Evolutionary conservation across 495 filamentous ascomycete species (phyloP).

Genomic region (Lasiosphaeria miniovina): DNA sequence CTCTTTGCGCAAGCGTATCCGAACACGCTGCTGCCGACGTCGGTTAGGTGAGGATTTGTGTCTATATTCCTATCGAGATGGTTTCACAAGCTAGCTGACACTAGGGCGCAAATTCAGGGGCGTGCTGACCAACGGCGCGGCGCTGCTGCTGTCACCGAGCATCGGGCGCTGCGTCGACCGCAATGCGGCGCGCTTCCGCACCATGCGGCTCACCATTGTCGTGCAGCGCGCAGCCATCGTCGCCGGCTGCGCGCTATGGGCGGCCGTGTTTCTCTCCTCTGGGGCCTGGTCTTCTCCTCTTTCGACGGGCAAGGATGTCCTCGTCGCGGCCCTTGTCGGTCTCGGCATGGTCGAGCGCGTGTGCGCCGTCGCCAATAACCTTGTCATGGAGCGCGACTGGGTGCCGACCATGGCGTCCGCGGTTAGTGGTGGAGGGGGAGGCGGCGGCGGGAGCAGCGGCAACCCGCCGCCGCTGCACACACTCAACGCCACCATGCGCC

Average conservation of each 20-base stretch:
- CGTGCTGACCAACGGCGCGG: constrained; percentile 34
- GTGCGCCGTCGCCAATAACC: constrained; percentile 47
- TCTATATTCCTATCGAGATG: not conserved
- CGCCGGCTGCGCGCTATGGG: constrained; percentile 42
- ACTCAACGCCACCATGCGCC: constrained; percentile 60
- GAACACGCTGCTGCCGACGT: constrained; percentile 44
- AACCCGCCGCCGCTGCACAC: constrained; percentile 23
- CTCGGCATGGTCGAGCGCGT: constrained; percentile 54
- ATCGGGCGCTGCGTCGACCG: constrained; percentile 42
- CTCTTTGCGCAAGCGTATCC: constrained; percentile 57
- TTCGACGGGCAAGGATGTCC: constrained; percentile 11
- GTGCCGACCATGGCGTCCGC: constrained; percentile 35
- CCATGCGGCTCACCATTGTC: constrained; percentile 31
- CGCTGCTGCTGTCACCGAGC: constrained; percentile 36
- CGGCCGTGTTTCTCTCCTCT: constrained; percentile 28
- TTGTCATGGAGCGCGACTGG: constrained; percentile 62
- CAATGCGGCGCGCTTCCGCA: constrained; percentile 35
- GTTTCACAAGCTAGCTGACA: constrained; percentile 4
- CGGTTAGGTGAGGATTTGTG: constrained; percentile 24
- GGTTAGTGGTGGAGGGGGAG: not conserved
- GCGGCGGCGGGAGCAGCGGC: not conserved
- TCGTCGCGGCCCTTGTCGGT: constrained; percentile 41
- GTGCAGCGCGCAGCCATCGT: constrained; percentile 43
- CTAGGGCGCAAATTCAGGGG: constrained; percentile 24
- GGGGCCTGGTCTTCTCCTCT: not conserved